Percentiles rank a stretch among this genome's conserved stretches.
These are phyloP conservation scores for Entamoeba dispar DNA, from an alignment of 208 protist genomes.

Conservation along the genomic window DNA sequence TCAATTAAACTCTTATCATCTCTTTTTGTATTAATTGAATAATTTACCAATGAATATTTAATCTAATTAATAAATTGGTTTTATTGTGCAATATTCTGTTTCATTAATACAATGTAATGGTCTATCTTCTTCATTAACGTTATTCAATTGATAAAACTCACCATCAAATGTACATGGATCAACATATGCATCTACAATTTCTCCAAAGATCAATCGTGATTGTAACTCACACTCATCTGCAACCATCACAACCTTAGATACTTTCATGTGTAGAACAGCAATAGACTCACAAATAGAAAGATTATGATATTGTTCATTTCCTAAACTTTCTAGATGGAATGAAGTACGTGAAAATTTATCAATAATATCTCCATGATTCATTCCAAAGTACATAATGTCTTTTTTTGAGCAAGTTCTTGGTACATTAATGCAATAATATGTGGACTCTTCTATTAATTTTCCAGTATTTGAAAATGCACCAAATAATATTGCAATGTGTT, in stretches of 20 bases:
- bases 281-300: neutral
- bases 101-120: neutral
- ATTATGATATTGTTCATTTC: neutral
- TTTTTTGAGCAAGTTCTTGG: neutral
- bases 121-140: neutral
- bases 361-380: neutral
- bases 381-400: neutral
- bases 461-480: neutral
- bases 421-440: neutral
- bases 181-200: neutral
- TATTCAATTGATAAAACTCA: neutral
- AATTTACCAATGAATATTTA: neutral
- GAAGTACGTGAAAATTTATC: neutral
- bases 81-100: neutral
- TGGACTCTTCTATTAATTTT: neutral
- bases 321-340: neutral
- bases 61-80: neutral
- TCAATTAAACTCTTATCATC: too few species aligned
- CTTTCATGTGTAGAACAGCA: neutral
- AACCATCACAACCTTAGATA: neutral
- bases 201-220: neutral
- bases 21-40: neutral
- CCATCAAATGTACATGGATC: neutral
- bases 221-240: neutral
- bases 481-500: neutral